Evolutionary conservation across 2,329 filamentous ascomycete genomes (phyloP).

Genomic region (Catunica adiposa): DNA sequence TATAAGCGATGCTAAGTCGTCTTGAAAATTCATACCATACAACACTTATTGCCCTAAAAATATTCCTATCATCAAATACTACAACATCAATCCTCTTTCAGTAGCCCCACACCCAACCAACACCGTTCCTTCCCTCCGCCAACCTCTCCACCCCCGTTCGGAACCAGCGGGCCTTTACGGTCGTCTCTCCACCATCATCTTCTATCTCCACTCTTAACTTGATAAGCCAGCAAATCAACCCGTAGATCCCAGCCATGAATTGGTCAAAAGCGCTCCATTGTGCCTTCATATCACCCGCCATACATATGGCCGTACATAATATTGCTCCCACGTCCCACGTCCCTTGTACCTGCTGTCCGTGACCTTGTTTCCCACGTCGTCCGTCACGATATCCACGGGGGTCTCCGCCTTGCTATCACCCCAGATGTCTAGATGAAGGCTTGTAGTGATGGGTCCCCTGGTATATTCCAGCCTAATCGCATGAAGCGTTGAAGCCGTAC

Average conservation of each 20-base stretch:
- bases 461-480: too few relatives aligned
- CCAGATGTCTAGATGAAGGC: neutral
- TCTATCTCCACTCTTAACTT: neutral
- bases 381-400: neutral
- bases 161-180: neutral
- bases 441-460: neutral
- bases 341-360: neutral
- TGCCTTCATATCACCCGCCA: neutral
- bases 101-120: neutral
- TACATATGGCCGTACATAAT: constrained; percentile 6
- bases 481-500: neutral
- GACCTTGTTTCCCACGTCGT: neutral
- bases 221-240: neutral
- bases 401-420: neutral
- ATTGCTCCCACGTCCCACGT: neutral
- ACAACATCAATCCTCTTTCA: too few relatives aligned
- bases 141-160: neutral
- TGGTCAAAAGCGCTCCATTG: constrained; percentile 1
- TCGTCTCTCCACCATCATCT: neutral
- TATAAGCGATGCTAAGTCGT: too few relatives aligned
- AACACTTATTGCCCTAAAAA: too few relatives aligned
- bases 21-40: too few relatives aligned
- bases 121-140: neutral
- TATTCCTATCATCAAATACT: too few relatives aligned
- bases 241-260: neutral